phyloP scores from a whole-genome alignment of 2,329 filamentous ascomycete species.

The Diaporthe sp. region DNA sequence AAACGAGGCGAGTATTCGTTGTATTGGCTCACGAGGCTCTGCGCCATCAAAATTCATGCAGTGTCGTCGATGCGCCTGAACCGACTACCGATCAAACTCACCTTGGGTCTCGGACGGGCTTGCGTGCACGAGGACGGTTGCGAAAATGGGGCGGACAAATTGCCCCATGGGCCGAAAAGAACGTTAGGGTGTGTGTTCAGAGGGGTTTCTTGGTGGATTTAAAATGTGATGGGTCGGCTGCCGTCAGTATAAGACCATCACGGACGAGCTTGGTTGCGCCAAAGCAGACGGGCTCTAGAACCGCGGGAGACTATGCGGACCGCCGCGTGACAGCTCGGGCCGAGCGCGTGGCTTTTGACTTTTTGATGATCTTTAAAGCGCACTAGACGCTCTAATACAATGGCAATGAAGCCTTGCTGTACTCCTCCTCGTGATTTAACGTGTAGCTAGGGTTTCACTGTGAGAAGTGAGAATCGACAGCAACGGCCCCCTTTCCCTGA shows the following conservation, averaged over 20 bases:
- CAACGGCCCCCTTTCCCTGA: neutral
- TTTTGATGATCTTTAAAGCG: neutral
- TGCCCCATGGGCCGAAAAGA: neutral
- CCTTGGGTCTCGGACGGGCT: neutral
- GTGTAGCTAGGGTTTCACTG: no score
- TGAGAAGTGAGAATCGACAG: neutral
- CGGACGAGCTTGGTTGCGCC: slow-evolving; percentile 1
- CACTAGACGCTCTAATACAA: slow-evolving; percentile 18
- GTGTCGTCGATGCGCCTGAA: neutral
- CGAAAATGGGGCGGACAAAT: neutral
- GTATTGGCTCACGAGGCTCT: neutral
- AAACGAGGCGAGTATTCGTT: neutral
- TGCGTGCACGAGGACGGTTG: neutral
- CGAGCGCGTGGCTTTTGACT: neutral
- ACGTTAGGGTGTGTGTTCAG: neutral
- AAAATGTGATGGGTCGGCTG: neutral
- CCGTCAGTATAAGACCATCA: slow-evolving; percentile 19
- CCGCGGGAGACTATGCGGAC: neutral
- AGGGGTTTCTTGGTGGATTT: neutral
- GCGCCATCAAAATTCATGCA: neutral
- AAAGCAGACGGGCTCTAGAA: neutral
- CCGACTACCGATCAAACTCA: neutral
- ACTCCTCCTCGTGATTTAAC: neutral
- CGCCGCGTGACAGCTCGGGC: neutral
- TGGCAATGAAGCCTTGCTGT: neutral